Evolutionary conservation across 176 grass and related monocot species (phyloP).

Genomic region (Miscanthus lutarioriparius): DNA sequence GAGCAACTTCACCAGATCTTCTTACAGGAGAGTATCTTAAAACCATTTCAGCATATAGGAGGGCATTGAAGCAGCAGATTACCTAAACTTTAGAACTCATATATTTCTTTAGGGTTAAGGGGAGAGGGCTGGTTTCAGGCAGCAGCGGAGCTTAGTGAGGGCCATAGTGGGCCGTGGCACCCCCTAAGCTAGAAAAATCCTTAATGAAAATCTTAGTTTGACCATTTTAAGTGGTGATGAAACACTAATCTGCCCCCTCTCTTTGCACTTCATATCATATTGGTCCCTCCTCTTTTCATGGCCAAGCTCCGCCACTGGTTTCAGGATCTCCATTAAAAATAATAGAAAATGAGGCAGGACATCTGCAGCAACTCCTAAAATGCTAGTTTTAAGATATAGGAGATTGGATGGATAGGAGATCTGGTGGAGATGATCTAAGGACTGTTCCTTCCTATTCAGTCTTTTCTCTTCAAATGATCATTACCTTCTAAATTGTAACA

Average conservation of each 20-base stretch:
- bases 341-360: not conserved
- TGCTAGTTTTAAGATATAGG: not conserved
- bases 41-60: not conserved
- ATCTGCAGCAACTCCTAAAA: not conserved
- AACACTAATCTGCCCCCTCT: too few species aligned
- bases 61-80: not conserved
- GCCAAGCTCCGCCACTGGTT: too few species aligned
- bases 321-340: not conserved
- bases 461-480: slow-evolving; percentile 17
- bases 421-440: not conserved
- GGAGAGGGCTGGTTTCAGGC: not conserved
- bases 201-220: too few species aligned
- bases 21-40: not conserved
- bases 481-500: not conserved
- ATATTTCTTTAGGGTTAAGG: not conserved
- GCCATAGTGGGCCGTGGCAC: too few species aligned
- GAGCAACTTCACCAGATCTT: not conserved
- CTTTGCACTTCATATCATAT: too few species aligned
- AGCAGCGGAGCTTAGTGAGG: too few species aligned
- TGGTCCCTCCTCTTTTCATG: too few species aligned
- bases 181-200: too few species aligned
- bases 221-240: too few species aligned
- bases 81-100: not conserved
- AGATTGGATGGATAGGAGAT: not conserved
- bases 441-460: not conserved